phyloP scores from a whole-genome alignment of 2,329 filamentous ascomycete species.

The Juglanconis juglandina region DNA sequence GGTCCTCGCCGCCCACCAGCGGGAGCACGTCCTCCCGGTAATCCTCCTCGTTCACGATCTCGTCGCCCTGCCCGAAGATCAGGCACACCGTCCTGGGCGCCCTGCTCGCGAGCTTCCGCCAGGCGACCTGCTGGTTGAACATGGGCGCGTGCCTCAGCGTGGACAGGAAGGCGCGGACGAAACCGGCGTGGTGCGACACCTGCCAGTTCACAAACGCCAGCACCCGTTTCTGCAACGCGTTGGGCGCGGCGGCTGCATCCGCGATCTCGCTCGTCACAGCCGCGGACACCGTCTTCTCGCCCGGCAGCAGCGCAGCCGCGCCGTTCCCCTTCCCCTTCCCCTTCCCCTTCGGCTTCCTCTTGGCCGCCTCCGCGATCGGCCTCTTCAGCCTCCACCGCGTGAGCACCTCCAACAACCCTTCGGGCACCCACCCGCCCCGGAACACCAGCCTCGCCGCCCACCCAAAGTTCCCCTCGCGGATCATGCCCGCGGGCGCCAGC shows the following conservation, averaged over 20 bases:
- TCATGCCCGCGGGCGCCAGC: too few species aligned
- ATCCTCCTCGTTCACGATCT: slow-evolving; percentile 49
- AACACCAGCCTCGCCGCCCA: too few species aligned
- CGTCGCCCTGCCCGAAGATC: slow-evolving; percentile 48
- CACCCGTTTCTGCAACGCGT: slow-evolving; percentile 45
- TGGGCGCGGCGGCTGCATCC: slow-evolving; percentile 24
- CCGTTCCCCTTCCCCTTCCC: not conserved
- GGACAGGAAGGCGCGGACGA: slow-evolving; percentile 58
- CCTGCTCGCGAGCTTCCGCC: slow-evolving; percentile 41
- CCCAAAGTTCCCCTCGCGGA: too few species aligned
- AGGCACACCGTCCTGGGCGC: slow-evolving; percentile 44
- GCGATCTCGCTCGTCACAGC: slow-evolving; percentile 27
- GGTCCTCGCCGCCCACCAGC: slow-evolving; percentile 44
- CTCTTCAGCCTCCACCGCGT: slow-evolving; percentile 46
- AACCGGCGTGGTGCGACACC: slow-evolving; percentile 52
- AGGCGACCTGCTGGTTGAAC: slow-evolving; percentile 48
- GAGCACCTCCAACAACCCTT: slow-evolving; percentile 45
- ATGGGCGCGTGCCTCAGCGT: slow-evolving; percentile 54
- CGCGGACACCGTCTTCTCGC: slow-evolving; percentile 23
- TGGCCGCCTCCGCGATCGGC: slow-evolving; percentile 44
- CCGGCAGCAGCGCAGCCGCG: not conserved
- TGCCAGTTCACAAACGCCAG: slow-evolving; percentile 56
- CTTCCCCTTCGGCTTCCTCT: slow-evolving; percentile 19
- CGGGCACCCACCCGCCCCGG: slow-evolving; percentile 53
- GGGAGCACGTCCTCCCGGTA: slow-evolving; percentile 49